phyloP scores from a whole-genome alignment of 2,329 filamentous ascomycete genomes.

The Beauveria pseudobassiana region DNA sequence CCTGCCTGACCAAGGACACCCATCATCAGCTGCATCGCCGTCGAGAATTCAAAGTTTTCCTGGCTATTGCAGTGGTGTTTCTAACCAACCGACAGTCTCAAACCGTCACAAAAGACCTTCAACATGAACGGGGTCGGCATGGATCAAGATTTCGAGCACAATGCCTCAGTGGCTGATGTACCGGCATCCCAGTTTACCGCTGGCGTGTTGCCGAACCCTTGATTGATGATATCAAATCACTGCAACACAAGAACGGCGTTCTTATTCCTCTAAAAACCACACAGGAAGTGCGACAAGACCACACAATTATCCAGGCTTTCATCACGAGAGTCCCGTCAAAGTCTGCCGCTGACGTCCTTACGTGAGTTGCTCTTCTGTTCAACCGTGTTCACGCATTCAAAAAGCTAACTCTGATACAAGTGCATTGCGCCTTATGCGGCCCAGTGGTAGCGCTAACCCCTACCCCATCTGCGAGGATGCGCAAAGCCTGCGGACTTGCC shows the following conservation, averaged over 20 bases:
- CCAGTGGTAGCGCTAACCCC: conserved; percentile 55
- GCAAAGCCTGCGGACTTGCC: conserved; percentile 65
- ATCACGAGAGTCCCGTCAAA: conserved; percentile 66
- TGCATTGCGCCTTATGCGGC: conserved; percentile 47
- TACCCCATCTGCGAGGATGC: conserved; percentile 68
- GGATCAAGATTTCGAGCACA: conserved; percentile 3
- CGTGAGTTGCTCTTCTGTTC: conserved; percentile 41
- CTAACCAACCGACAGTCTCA: not conserved
- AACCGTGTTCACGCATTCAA: not conserved
- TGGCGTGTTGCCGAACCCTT: conserved; percentile 26
- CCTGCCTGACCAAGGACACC: not conserved
- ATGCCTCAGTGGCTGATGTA: not conserved
- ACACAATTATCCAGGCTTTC: conserved; percentile 54
- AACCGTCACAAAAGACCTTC: not conserved
- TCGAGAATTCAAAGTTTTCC: conserved; percentile 12
- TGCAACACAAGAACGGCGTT: conserved; percentile 37
- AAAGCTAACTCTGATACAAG: conserved; percentile 28
- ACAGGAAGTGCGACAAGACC: conserved; percentile 53
- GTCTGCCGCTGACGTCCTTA: conserved; percentile 63
- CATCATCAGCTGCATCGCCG: conserved; percentile 7
- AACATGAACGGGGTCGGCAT: not conserved
- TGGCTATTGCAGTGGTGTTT: not conserved
- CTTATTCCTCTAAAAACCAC: conserved; percentile 58
- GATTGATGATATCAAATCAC: conserved; percentile 27
- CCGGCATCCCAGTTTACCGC: not conserved